phyloP scores from a whole-genome alignment of 1,284 basidiomycete genomes.

The Chalciporus sp. region DNA sequence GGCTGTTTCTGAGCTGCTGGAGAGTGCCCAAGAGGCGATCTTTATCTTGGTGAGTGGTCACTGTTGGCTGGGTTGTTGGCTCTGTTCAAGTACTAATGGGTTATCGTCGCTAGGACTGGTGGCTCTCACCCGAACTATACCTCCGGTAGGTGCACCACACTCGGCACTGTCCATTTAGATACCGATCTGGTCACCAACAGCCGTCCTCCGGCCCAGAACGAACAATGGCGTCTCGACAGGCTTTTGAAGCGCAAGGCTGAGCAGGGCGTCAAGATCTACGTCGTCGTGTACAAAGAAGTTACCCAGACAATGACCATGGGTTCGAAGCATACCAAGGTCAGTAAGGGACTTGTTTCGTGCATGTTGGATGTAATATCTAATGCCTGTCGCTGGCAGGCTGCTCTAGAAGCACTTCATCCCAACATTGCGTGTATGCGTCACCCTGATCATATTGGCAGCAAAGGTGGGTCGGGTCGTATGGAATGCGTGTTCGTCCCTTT shows the following conservation, averaged over 20 bases:
- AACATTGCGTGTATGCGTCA: constrained; percentile 89
- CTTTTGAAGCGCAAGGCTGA: constrained; percentile 86
- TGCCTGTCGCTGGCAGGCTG: constrained; percentile 47
- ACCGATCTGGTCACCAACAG: constrained; percentile 35
- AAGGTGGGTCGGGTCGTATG: constrained; percentile 45
- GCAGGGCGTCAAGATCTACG: constrained; percentile 87
- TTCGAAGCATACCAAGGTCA: constrained; percentile 82
- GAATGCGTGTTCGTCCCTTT: neutral
- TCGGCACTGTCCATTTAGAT: neutral
- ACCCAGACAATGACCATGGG: constrained; percentile 88
- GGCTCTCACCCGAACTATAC: constrained; percentile 91
- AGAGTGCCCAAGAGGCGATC: constrained; percentile 73
- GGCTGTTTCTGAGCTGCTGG: constrained; percentile 87
- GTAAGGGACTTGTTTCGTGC: constrained; percentile 5
- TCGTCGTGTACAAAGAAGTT: constrained; percentile 91
- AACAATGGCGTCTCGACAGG: constrained; percentile 86
- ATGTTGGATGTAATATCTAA: neutral
- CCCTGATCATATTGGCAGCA: constrained; percentile 86
- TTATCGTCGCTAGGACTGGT: constrained; percentile 68
- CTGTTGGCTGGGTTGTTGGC: neutral
- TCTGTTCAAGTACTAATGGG: constrained; percentile 8
- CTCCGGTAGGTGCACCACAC: constrained; percentile 45
- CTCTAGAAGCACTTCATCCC: constrained; percentile 79
- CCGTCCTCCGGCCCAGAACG: constrained; percentile 80
- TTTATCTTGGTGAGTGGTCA: constrained; percentile 65